A percentile compares a stretch with the other conserved stretches of the same genome.
These are phyloP conservation scores for Chlamydomonas schloesseri DNA, from an alignment of 139 green algal species.

Conservation along the genomic window DNA sequence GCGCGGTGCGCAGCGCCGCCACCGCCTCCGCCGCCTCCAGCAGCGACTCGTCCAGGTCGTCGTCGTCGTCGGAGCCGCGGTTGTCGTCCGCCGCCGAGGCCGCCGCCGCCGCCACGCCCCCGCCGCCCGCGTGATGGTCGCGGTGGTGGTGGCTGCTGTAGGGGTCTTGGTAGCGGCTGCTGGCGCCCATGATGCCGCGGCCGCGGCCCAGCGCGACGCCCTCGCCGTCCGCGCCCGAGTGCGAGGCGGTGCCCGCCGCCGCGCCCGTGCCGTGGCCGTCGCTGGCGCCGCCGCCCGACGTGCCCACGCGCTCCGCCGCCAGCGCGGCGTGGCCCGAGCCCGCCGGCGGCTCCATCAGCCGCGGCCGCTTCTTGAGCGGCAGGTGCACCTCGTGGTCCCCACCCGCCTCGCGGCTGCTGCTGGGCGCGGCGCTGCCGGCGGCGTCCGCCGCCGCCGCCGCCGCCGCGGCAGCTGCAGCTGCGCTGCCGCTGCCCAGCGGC, in stretches of 20 bases:
- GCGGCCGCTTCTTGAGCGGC: conserved; percentile 41
- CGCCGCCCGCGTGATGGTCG: not conserved
- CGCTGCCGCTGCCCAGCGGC: not conserved
- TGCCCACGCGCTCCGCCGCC: no score
- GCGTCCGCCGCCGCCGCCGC: not conserved
- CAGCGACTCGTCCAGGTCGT: conserved; percentile 14
- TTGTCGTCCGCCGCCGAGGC: not conserved
- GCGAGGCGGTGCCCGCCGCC: no score
- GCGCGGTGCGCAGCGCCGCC: conserved; percentile 34
- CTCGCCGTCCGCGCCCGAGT: no score
- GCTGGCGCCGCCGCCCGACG: no score
- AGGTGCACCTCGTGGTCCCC: conserved; percentile 1
- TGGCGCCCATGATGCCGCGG: no score
- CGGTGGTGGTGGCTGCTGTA: not conserved
- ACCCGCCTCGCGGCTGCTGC: conserved; percentile 8
- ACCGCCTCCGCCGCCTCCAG: conserved; percentile 41
- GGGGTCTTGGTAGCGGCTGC: no score
- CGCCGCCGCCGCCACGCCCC: not conserved
- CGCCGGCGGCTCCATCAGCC: not conserved
- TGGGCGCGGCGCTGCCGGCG: not conserved
- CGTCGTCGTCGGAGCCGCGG: not conserved
- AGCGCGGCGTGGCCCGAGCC: no score
- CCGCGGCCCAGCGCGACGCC: no score
- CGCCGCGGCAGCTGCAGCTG: not conserved
- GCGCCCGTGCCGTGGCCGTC: no score